These are phyloP conservation scores for Tulasnella sp. DNA, from an alignment of 768 basidiomycete species.

Conservation along the genomic window DNA sequence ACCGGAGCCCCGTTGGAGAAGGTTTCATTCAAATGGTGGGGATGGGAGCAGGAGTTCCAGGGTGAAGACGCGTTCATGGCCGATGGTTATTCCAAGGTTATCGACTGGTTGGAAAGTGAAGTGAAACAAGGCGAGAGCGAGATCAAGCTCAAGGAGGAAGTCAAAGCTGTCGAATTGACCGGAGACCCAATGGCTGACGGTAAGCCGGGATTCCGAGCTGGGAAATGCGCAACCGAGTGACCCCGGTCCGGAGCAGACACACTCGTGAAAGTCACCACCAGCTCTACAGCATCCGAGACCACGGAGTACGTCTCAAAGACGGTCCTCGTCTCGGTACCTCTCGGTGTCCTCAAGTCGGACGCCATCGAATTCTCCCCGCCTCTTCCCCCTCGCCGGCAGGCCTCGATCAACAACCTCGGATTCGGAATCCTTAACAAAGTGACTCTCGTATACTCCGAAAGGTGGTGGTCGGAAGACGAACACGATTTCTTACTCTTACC, in stretches of 20 bases:
- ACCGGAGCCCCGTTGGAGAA: conserved; percentile 7
- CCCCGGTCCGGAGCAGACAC: no score
- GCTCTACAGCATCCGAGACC: not conserved
- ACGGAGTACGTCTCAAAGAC: not conserved
- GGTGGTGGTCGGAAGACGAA: conserved; percentile 13
- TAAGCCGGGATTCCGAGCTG: not conserved
- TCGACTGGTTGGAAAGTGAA: conserved; percentile 12
- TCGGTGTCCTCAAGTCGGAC: conserved; percentile 13
- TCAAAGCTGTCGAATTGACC: conserved; percentile 2
- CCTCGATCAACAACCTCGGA: conserved; percentile 5
- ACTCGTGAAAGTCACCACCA: not conserved
- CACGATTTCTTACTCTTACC: conserved; percentile 5
- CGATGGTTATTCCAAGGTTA: conserved; percentile 9
- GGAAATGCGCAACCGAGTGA: no score
- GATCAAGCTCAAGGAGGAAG: conserved; percentile 8
- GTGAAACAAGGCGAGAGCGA: not conserved
- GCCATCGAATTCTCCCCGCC: conserved; percentile 12
- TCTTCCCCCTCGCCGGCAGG: conserved; percentile 11
- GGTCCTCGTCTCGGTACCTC: conserved; percentile 10
- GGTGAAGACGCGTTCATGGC: conserved; percentile 11
- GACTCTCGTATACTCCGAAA: conserved; percentile 3
- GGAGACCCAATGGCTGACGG: not conserved
- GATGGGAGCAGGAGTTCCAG: conserved; percentile 13
- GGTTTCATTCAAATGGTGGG: conserved; percentile 16
- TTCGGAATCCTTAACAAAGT: conserved; percentile 15